Conservation (phyloP, 2,329 filamentous ascomycete species). For the Ilyonectria destructans region DNA sequence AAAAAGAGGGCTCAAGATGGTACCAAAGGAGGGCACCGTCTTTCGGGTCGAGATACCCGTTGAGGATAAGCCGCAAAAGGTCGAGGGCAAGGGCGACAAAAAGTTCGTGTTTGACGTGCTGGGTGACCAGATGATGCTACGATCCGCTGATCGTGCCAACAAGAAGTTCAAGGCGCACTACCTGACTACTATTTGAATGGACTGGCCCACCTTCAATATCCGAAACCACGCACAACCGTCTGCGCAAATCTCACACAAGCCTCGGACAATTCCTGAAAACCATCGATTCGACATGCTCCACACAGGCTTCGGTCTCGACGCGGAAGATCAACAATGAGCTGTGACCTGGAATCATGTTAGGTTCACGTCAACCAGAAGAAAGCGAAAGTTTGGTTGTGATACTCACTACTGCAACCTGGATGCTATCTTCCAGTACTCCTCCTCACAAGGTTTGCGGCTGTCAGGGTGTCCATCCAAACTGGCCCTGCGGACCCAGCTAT, state of each 20-base stretch:
- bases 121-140: slow-evolving; percentile 88
- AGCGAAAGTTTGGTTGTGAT: not conserved
- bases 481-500: not conserved
- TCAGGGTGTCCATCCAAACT: not conserved
- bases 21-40: slow-evolving; percentile 92
- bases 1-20: slow-evolving; percentile 79
- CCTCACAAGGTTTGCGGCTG: not conserved
- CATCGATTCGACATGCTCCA: not conserved
- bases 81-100: slow-evolving; percentile 41
- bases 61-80: slow-evolving; percentile 31
- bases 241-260: not conserved
- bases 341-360: not conserved
- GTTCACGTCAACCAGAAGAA: not conserved
- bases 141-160: slow-evolving; percentile 88
- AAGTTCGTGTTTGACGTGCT: slow-evolving; percentile 85
- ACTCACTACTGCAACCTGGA: not conserved
- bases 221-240: not conserved
- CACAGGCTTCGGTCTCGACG: not conserved
- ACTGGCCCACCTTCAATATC: too few relatives aligned
- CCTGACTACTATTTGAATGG: slow-evolving; percentile 77
- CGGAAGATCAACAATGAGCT: not conserved
- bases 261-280: too few relatives aligned
- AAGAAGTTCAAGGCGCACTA: slow-evolving; percentile 94
- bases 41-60: slow-evolving; percentile 83
- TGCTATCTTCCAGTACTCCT: not conserved